phyloP scores from a whole-genome alignment of 1,139 yeast genomes.

The Ogataea hybrid region DNA sequence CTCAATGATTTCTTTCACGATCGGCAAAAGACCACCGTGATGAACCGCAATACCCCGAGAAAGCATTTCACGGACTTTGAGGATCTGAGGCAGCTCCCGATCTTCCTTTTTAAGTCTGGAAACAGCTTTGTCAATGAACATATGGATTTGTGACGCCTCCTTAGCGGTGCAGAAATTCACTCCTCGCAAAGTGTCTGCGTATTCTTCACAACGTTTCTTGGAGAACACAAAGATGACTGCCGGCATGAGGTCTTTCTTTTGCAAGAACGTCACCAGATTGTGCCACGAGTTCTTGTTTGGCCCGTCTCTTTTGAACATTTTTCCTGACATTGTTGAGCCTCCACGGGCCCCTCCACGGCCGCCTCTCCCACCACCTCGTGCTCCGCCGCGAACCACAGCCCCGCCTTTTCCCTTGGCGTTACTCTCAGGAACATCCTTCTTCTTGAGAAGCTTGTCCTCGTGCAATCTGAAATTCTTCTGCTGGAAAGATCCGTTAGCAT shows the following conservation, averaged over 20 bases:
- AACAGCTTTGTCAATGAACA: constrained; percentile 89
- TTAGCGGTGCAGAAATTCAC: constrained; percentile 77
- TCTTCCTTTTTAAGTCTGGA: constrained; percentile 88
- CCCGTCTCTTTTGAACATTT: constrained; percentile 52
- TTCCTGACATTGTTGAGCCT: constrained; percentile 29
- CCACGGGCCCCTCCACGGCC: constrained; percentile 28
- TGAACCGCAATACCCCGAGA: constrained; percentile 95
- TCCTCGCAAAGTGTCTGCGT: constrained; percentile 74
- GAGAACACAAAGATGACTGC: constrained; percentile 94
- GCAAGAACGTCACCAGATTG: constrained; percentile 69
- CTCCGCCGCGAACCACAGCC: constrained; percentile 32
- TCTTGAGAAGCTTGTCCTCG: constrained; percentile 48
- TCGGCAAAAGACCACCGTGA: constrained; percentile 95
- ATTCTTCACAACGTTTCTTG: constrained; percentile 89
- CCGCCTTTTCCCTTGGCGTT: constrained; percentile 26
- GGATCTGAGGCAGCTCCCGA: constrained; percentile 86
- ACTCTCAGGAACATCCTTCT: constrained; percentile 17
- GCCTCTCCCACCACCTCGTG: constrained; percentile 23
- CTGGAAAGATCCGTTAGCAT: constrained; percentile 65
- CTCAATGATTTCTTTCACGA: constrained; percentile 93
- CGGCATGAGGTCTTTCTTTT: constrained; percentile 69
- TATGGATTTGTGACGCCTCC: constrained; percentile 87
- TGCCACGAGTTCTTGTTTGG: constrained; percentile 82
- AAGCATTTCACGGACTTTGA: constrained; percentile 75
- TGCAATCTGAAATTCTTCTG: constrained; percentile 66